phyloP scores from a whole-genome alignment of 768 basidiomycete genomes.

The Panaeolus cyanescens region DNA sequence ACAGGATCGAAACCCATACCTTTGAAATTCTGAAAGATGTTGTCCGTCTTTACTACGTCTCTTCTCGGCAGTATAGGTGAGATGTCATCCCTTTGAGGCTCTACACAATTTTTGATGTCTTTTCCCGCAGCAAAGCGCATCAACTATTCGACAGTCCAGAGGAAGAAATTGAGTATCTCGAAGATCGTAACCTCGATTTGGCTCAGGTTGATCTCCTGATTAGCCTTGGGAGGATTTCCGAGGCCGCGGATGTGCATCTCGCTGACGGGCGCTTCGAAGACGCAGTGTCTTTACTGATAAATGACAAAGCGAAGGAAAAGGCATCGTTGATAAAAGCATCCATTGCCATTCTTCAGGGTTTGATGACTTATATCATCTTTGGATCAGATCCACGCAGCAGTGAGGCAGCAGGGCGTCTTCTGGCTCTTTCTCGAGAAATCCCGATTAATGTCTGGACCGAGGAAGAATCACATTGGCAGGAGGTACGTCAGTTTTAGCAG shows the following conservation, averaged over 20 bases:
- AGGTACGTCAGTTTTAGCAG: slow-evolving; percentile 10
- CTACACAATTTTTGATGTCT: not conserved
- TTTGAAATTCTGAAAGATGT: slow-evolving; percentile 40
- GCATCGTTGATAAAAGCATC: slow-evolving; percentile 34
- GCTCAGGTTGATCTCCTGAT: slow-evolving; percentile 48
- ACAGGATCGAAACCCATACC: slow-evolving; percentile 30
- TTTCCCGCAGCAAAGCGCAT: slow-evolving; percentile 44
- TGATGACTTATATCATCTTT: slow-evolving; percentile 54
- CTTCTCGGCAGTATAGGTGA: slow-evolving; percentile 36
- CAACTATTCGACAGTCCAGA: slow-evolving; percentile 52
- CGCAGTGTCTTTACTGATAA: slow-evolving; percentile 48
- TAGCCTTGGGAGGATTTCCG: slow-evolving; percentile 37
- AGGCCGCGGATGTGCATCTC: slow-evolving; percentile 56
- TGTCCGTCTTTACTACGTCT: slow-evolving; percentile 48
- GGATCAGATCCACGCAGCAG: slow-evolving; percentile 24
- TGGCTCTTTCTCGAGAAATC: slow-evolving; percentile 21
- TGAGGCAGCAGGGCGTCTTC: slow-evolving; percentile 18
- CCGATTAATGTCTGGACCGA: slow-evolving; percentile 8
- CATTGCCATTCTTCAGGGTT: slow-evolving; percentile 39
- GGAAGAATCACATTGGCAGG: slow-evolving; percentile 11
- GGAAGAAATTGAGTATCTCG: slow-evolving; percentile 57
- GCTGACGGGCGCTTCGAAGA: slow-evolving; percentile 45
- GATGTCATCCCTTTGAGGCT: slow-evolving; percentile 2
- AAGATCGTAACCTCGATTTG: slow-evolving; percentile 52
- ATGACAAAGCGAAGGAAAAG: slow-evolving; percentile 23